Percentiles rank a stretch among this genome's conserved stretches.
Evolutionary conservation across 345 rosid species (phyloP).

Genomic region (Eucalyptus sp.): DNA sequence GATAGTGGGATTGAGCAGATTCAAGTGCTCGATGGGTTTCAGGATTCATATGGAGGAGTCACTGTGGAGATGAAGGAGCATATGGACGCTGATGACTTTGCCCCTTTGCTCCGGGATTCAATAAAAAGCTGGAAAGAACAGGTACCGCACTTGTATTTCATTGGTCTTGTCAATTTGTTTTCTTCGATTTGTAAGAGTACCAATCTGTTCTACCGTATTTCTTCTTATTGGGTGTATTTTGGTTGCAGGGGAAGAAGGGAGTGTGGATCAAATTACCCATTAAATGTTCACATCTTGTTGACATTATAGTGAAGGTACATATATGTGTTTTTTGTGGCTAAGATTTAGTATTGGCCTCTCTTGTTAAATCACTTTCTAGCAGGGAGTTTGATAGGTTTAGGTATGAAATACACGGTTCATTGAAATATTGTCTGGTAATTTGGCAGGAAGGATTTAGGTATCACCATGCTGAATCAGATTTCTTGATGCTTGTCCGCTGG

Average conservation of each 20-base stretch:
- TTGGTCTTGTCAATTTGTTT: not conserved
- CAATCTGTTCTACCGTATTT: not conserved
- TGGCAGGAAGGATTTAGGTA: conserved; percentile 5
- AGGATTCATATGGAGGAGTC: conserved; percentile 52
- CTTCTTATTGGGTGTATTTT: not conserved
- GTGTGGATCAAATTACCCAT: conserved; percentile 71
- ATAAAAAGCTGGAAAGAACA: conserved; percentile 33
- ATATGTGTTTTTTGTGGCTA: not conserved
- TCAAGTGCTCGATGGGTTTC: conserved; percentile 16
- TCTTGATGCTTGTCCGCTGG: conserved; percentile 75
- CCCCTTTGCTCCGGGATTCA: conserved; percentile 35
- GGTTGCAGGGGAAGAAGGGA: conserved; percentile 53
- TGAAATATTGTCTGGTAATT: not conserved
- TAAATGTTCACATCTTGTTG: conserved; percentile 32
- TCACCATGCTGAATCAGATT: conserved; percentile 21
- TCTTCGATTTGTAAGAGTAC: too few species aligned
- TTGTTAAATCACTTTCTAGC: not conserved
- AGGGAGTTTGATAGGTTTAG: not conserved
- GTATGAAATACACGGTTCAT: not conserved
- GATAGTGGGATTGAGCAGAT: not conserved
- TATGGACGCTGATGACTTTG: conserved; percentile 33
- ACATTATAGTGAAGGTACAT: conserved; percentile 30
- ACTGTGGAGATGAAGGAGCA: conserved; percentile 19
- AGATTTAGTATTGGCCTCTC: not conserved
- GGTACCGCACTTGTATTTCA: conserved; percentile 10